These are phyloP conservation scores for Phytopythium litorale DNA, from an alignment of 352 stramenopile genomes.

Conservation along the genomic window DNA sequence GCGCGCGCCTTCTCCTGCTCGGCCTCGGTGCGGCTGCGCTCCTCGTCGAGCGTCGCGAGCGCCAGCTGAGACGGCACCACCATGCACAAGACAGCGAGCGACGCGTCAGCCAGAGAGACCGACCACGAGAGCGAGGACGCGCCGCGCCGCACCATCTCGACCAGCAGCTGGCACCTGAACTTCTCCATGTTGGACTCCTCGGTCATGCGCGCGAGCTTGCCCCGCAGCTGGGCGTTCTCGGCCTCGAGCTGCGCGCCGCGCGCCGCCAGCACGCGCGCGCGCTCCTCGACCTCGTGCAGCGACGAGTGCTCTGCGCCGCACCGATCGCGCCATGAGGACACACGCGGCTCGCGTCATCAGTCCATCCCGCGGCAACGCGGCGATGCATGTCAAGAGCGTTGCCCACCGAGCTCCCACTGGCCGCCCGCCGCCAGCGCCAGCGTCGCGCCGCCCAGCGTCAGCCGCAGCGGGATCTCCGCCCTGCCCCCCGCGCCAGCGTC, in stretches of 20 bases:
- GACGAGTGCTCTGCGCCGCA: slow-evolving; percentile 50
- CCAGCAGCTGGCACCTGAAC: slow-evolving; percentile 84
- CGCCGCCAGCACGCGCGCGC: slow-evolving; percentile 28
- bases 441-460: slow-evolving; percentile 53
- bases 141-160: slow-evolving; percentile 65
- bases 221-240: slow-evolving; percentile 58
- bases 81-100: neutral
- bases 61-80: slow-evolving; percentile 38
- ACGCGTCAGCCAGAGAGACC: neutral
- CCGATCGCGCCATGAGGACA: neutral
- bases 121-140: neutral
- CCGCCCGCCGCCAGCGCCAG: slow-evolving; percentile 36
- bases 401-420: slow-evolving; percentile 67
- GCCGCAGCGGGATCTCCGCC: slow-evolving; percentile 53
- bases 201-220: slow-evolving; percentile 52
- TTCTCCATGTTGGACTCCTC: slow-evolving; percentile 88
- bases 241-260: slow-evolving; percentile 43
- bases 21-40: slow-evolving; percentile 51
- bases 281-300: slow-evolving; percentile 38
- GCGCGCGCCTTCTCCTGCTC: slow-evolving; percentile 59
- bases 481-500: slow-evolving; percentile 15
- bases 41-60: slow-evolving; percentile 78
- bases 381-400: neutral
- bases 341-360: slow-evolving; percentile 5
- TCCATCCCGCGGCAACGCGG: neutral